Evolutionary conservation across 208 protist genomes (phyloP), one percentile per base, ranked within the genome.

Genomic region (Leishmania turanica): DNA sequence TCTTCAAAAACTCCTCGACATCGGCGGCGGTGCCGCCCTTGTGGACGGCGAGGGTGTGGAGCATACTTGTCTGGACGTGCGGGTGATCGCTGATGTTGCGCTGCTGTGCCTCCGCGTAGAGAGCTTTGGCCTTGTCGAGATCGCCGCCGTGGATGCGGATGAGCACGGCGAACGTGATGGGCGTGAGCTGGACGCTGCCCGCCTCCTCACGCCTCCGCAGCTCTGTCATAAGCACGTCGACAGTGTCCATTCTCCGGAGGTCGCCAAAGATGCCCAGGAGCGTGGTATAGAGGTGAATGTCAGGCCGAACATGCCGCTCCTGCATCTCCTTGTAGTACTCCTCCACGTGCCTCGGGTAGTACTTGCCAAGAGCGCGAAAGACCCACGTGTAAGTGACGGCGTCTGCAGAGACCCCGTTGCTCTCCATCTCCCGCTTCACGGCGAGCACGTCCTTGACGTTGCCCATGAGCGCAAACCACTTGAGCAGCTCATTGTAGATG

Each of bases 401-500:
- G 82, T 97, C 94, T 0, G 91, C 62, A 42, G 87, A 84, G 72
- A 97, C 86, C 27, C 80, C 78, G 74, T 84, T 84, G 27, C 75
- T 47, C 71, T 95, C 84, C 90, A 93, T 93, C 77, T 93, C 88
- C 3, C 80, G 79, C 81, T 91, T 91, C 13, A 88, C 60, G 60
- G 84, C 86, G n/a, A 97, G 89, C 7, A 97, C 89, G 71, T 96
- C 91, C 87, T 96, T 95, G 3, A 97, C 91, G 78, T 91, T 97
- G 45, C 94, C 92, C 94, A 97, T 97, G 13, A 97, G 79, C 49
- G 94, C 84, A 54, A 92, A 93, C 94, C 94, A 97, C 83, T 96
- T 96, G 82, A 97, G 87, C 31, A 97, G 82, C 56, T 97, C 94
- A 82, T 97, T 97, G 87, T 95, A 97, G 58, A 97, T 88, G 77